Base-by-base conservation (phyloP, 2,329 filamentous ascomycete genomes). In the Chalara sp. region DNA sequence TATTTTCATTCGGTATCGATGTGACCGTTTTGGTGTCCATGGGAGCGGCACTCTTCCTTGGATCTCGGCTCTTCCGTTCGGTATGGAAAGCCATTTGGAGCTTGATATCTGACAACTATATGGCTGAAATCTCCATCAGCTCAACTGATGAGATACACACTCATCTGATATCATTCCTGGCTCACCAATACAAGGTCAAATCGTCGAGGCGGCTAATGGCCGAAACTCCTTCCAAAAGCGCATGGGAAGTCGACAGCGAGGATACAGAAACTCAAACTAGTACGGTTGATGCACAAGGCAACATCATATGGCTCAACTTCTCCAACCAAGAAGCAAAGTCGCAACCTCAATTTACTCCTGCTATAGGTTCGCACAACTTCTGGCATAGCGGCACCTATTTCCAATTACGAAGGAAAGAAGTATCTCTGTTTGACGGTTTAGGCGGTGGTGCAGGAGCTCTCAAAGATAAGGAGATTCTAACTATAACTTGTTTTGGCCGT, bases 131-230 rank as follows among this genome's bases (percentile, higher is more conserved):
- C 50, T 73, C 74, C 47, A 70, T 85, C 45, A 71, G 68, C 51
- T 76, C 74, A 53, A 71, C 71, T 42, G 81, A 85, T 58, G 74
- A 78, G 49, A 80, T 83, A 31, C 82, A 81, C 58, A 47, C 62
- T 3, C 76, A 83, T 48, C 58, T 84, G 46, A 80, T 83, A 70
- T 72, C 75, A 48, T 84, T 76, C 70, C 70, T 83, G 6, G 75
- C 76, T 0, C 63, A 72, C 40, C 76, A 82, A 59, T 74, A 75
- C 7, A 70, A 68, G 28, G 73, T 79, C 53, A 69, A 69, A 32
- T 73, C 73, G 44, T 79, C 77, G 37, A 72, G 76, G 11, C 72
- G 71, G 5, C 66, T 83, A 12, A 76, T 73, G 54, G 80, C 78
- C 6, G 76, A 82, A 61, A 82, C 79, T 0, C 70, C 72, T 2